A percentile compares a stretch with the other conserved stretches of the same genome.
phyloP scores from a whole-genome alignment of 345 rosid genomes.

The Bretschneidera sinensis region DNA sequence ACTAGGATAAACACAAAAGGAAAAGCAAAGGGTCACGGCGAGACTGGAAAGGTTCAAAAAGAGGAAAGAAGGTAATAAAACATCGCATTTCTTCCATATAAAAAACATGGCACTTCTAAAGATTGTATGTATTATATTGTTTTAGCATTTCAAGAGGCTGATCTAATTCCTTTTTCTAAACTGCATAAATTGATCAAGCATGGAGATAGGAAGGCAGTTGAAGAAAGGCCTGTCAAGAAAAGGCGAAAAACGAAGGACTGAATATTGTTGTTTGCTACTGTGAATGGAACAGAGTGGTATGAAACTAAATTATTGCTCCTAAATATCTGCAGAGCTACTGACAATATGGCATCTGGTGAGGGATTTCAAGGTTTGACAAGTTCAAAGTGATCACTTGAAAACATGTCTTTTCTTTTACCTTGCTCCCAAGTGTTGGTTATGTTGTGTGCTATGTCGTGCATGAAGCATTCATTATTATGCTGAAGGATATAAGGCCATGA shows the following conservation, averaged over 20 bases:
- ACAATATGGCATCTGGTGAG: neutral
- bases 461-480: no score
- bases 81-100: no score
- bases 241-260: conserved; percentile 29
- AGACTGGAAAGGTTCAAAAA: conserved; percentile 26
- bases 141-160: neutral
- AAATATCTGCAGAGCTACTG: neutral
- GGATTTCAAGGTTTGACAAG: neutral
- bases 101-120: no score
- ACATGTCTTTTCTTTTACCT: neutral
- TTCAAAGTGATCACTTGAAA: neutral
- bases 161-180: conserved; percentile 2
- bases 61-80: conserved; percentile 31
- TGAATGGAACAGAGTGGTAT: neutral
- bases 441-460: no score
- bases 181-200: conserved; percentile 20
- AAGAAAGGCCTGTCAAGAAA: conserved; percentile 29
- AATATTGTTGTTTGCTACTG: conserved; percentile 5
- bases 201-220: conserved; percentile 21
- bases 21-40: conserved; percentile 36
- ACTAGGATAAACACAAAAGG: conserved; percentile 28
- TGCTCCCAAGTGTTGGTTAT: no score
- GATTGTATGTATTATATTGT: neutral
- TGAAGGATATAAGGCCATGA: no score
- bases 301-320: neutral